These are phyloP conservation scores for Ogataea saltuana DNA, from an alignment of 805 yeast species.

Conservation along the genomic window DNA sequence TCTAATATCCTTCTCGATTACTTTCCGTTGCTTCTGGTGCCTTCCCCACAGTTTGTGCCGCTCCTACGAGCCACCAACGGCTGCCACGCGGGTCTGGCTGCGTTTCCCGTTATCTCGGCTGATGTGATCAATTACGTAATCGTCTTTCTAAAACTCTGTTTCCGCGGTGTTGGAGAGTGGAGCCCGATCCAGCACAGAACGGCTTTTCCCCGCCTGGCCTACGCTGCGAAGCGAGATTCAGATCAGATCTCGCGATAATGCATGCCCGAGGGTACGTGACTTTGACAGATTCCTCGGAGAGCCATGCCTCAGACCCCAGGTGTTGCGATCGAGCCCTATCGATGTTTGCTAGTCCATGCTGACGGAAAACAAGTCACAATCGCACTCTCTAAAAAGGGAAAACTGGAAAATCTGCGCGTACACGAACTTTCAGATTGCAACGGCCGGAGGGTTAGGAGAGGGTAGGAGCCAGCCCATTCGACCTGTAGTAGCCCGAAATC, in stretches of 20 bases:
- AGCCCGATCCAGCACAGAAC: constrained; percentile 4
- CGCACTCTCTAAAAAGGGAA: constrained; percentile 1
- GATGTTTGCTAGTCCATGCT: too few species aligned
- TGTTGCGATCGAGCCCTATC: too few species aligned
- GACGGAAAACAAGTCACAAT: constrained; percentile 6
- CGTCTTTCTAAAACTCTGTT: background rate
- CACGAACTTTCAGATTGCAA: background rate
- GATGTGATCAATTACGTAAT: too few species aligned
- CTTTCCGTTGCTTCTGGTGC: too few species aligned
- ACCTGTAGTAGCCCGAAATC: too few species aligned
- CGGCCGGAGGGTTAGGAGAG: background rate
- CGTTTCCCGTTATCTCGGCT: background rate
- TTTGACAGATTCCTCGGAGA: background rate
- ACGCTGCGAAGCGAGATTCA: background rate
- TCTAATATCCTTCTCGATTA: too few species aligned
- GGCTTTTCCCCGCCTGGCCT: background rate
- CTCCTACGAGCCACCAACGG: too few species aligned
- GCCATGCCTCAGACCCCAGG: too few species aligned
- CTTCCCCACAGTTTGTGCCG: too few species aligned
- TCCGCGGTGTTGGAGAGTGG: constrained; percentile 1
- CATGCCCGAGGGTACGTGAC: too few species aligned
- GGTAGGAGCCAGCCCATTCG: too few species aligned
- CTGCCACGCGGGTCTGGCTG: too few species aligned
- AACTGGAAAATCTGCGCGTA: constrained; percentile 1
- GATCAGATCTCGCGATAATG: constrained; percentile 5